phyloP scores from a whole-genome alignment of 1,139 yeast genomes.

The Lodderomyces orthopsilosis region DNA sequence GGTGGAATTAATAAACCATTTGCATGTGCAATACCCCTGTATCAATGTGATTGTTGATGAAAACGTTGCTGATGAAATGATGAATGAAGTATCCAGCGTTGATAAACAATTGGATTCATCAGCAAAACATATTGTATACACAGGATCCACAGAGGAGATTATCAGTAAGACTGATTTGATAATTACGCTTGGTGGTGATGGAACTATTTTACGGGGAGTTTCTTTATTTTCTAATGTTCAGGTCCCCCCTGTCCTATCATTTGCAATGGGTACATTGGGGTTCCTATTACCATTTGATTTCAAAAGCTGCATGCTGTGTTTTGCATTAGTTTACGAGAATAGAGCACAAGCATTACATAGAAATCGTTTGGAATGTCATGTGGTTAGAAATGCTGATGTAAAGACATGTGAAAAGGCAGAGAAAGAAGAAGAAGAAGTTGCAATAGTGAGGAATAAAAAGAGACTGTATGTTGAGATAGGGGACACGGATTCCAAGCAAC shows the following conservation, averaged over 20 bases:
- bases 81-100: conserved; percentile 22
- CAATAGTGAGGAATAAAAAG: conserved; percentile 4
- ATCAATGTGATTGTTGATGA: conserved; percentile 75
- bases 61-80: conserved; percentile 72
- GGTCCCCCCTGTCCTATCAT: conserved; percentile 88
- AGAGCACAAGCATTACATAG: conserved; percentile 72
- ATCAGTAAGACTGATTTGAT: conserved; percentile 62
- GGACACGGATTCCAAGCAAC: background rate
- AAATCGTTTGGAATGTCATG: conserved; percentile 73
- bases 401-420: conserved; percentile 4
- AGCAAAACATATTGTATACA: conserved; percentile 29
- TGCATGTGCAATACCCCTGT: conserved; percentile 60
- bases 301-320: conserved; percentile 56
- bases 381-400: conserved; percentile 39
- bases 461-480: background rate
- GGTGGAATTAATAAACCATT: conserved; percentile 55
- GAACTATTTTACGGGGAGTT: conserved; percentile 79
- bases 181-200: conserved; percentile 93
- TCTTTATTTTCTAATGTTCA: conserved; percentile 59
- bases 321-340: conserved; percentile 62
- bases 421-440: conserved; percentile 1
- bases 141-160: conserved; percentile 60
- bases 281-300: conserved; percentile 86
- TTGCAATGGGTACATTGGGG: conserved; percentile 90
- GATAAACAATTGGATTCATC: conserved; percentile 10